These are phyloP conservation scores for Ambrosia trifida DNA, from an alignment of 129 eudicot species.

Conservation along the genomic window DNA sequence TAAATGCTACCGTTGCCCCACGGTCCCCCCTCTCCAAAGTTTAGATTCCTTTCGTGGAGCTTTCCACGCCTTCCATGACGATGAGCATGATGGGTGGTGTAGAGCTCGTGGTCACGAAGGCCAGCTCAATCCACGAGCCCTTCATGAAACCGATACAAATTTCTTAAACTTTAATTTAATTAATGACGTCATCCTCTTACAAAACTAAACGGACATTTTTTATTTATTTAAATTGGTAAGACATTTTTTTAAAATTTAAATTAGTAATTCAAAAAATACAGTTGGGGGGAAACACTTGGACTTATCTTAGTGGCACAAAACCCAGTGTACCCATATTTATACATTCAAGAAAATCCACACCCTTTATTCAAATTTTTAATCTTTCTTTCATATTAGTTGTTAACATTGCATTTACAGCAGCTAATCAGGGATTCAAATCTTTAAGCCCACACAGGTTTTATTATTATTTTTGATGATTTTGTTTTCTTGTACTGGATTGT, in stretches of 20 bases:
- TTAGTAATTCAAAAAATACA: not conserved
- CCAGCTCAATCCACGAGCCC: too few species aligned
- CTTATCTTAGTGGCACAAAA: slow-evolving; percentile 25
- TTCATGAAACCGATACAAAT: too few species aligned
- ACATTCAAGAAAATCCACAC: slow-evolving; percentile 24
- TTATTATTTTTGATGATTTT: not conserved
- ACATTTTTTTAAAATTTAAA: slow-evolving; percentile 6
- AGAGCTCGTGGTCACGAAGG: too few species aligned
- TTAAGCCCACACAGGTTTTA: slow-evolving; percentile 20
- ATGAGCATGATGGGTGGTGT: too few species aligned
- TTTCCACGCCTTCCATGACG: too few species aligned
- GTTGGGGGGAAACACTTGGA: slow-evolving; percentile 16
- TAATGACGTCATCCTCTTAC: not conserved
- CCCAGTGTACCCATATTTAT: slow-evolving; percentile 26
- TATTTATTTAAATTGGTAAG: slow-evolving; percentile 24
- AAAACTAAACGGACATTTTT: not conserved
- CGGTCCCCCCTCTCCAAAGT: too few species aligned
- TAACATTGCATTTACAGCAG: not conserved
- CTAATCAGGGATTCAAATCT: not conserved
- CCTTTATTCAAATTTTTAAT: slow-evolving; percentile 23
- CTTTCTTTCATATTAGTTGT: slow-evolving; percentile 16
- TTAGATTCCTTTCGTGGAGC: too few species aligned
- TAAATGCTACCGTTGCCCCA: too few species aligned
- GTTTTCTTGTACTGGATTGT: slow-evolving; percentile 11
- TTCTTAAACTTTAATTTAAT: not conserved